These are phyloP conservation scores for Xylaria sp. DNA, from an alignment of 2,329 filamentous ascomycete genomes.

Conservation along the genomic window DNA sequence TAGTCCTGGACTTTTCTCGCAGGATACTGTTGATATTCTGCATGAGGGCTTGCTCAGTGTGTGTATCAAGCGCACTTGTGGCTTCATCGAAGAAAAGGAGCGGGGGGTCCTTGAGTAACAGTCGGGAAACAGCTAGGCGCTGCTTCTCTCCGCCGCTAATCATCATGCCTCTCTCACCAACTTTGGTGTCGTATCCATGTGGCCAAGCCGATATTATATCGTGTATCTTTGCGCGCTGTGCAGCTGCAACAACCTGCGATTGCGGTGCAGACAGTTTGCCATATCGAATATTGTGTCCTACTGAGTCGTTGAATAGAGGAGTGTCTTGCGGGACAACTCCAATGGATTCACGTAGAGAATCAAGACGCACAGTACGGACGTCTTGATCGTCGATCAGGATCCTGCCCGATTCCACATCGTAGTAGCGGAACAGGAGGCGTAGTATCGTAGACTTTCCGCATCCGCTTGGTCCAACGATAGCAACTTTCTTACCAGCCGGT, in stretches of 20 bases:
- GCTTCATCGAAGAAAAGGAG: conserved; percentile 96
- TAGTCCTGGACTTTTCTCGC: conserved; percentile 87
- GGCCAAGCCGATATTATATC: conserved; percentile 83
- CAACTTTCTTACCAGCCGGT: conserved; percentile 94
- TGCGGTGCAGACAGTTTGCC: conserved; percentile 80
- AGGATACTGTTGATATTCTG: conserved; percentile 93
- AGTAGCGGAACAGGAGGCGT: conserved; percentile 91
- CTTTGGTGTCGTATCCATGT: conserved; percentile 89
- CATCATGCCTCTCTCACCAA: conserved; percentile 96
- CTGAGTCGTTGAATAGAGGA: conserved; percentile 95
- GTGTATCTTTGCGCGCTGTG: conserved; percentile 85
- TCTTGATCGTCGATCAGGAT: conserved; percentile 96
- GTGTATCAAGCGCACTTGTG: conserved; percentile 90
- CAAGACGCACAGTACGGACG: conserved; percentile 82
- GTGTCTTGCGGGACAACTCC: conserved; percentile 98
- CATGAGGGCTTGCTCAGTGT: conserved; percentile 91
- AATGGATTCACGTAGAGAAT: conserved; percentile 85
- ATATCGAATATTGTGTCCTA: conserved; percentile 95
- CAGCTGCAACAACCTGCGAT: conserved; percentile 80
- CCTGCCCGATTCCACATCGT: conserved; percentile 85
- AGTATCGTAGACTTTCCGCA: conserved; percentile 97
- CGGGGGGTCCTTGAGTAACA: conserved; percentile 90
- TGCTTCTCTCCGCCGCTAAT: conserved; percentile 96
- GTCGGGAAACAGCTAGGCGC: conserved; percentile 81
- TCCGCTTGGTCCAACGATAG: conserved; percentile 92